Percentiles rank a stretch among this genome's conserved stretches.
phyloP scores from a whole-genome alignment of 1,284 basidiomycete genomes.

The Trametes polyzona region DNA sequence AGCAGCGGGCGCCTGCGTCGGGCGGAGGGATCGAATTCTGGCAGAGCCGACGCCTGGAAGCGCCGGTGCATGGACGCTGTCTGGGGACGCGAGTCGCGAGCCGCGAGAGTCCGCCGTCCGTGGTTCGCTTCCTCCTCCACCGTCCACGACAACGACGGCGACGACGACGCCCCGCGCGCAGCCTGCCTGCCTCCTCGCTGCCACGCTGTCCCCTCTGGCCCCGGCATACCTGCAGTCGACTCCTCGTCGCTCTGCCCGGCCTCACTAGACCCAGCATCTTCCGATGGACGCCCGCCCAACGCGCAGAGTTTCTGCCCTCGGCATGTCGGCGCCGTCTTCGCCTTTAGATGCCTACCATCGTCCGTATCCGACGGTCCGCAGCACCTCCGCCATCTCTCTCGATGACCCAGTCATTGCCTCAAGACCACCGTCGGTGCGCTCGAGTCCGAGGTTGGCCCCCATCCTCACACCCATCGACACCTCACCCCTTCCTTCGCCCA shows the following conservation, averaged over 20 bases:
- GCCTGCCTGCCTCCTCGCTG: conserved; percentile 19
- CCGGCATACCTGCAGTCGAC: conserved; percentile 16
- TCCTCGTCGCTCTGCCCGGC: neutral
- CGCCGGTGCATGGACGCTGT: conserved; percentile 12
- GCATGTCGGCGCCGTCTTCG: conserved; percentile 31
- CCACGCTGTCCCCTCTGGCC: conserved; percentile 8
- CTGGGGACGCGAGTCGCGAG: conserved; percentile 13
- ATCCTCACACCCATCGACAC: conserved; percentile 39
- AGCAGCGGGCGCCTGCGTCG: neutral
- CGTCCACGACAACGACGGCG: conserved; percentile 26
- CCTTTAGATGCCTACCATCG: conserved; percentile 49
- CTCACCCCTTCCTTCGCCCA: conserved; percentile 29
- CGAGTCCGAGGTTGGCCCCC: conserved; percentile 42
- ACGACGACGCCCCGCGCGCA: conserved; percentile 20
- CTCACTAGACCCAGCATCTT: neutral
- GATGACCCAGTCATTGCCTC: conserved; percentile 30
- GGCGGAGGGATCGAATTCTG: conserved; percentile 11
- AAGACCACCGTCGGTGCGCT: conserved; percentile 25
- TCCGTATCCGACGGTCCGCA: conserved; percentile 43
- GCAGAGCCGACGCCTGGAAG: conserved; percentile 8
- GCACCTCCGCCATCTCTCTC: conserved; percentile 40
- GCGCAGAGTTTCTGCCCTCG: conserved; percentile 36
- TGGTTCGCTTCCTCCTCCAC: conserved; percentile 23
- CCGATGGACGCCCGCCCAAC: conserved; percentile 25
- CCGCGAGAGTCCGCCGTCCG: conserved; percentile 18